Percentiles rank a stretch among this genome's conserved stretches.
These are phyloP conservation scores for Euryodendron excelsum DNA, from an alignment of 148 eudicot species.

Conservation along the genomic window DNA sequence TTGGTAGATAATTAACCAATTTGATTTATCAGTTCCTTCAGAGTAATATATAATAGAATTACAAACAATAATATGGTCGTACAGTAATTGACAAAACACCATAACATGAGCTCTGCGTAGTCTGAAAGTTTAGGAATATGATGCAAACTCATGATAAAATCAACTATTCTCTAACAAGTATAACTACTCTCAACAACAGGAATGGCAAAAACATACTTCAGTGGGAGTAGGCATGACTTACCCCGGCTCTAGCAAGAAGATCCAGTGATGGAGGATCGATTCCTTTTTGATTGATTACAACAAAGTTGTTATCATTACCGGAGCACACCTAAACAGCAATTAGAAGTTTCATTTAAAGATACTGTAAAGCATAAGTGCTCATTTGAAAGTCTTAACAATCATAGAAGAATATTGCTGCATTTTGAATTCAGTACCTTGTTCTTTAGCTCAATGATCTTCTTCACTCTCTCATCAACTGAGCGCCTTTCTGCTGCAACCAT, in stretches of 20 bases:
- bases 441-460: slow-evolving; percentile 82
- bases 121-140: not conserved
- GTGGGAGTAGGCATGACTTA: slow-evolving; percentile 32
- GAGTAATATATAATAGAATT: not conserved
- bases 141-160: not conserved
- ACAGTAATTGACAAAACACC: not conserved
- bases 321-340: slow-evolving; percentile 63
- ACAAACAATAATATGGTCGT: not conserved
- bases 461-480: slow-evolving; percentile 91
- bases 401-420: not conserved
- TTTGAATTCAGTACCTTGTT: slow-evolving; percentile 54
- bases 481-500: slow-evolving; percentile 99
- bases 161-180: not conserved
- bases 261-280: slow-evolving; percentile 97
- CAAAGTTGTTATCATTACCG: slow-evolving; percentile 67
- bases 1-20: not conserved
- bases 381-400: not conserved
- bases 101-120: not conserved
- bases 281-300: slow-evolving; percentile 93
- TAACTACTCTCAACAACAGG: not conserved
- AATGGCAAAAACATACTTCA: not conserved
- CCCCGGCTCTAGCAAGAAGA: slow-evolving; percentile 91
- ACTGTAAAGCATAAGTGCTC: not conserved
- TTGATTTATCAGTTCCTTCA: not conserved
- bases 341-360: not conserved